Percentiles rank a stretch among this genome's conserved stretches.
Evolutionary conservation across 164 flowering plant genomes (phyloP).

Genomic region (Tetrastigma voinierianum): DNA sequence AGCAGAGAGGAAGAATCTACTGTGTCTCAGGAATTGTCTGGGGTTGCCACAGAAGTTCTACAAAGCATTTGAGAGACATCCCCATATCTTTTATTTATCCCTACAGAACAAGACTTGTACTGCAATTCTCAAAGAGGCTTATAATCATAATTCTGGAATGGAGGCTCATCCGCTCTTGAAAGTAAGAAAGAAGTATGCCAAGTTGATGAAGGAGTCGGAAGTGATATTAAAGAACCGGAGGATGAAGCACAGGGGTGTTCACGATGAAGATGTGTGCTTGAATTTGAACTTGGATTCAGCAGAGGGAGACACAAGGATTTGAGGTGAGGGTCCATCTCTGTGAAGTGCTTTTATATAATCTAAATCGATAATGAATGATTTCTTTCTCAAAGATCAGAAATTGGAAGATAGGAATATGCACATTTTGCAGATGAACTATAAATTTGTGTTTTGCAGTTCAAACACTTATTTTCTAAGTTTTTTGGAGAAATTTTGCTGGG

Average conservation of each 20-base stretch:
- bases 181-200: conserved; percentile 66
- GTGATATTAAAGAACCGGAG: conserved; percentile 43
- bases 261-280: conserved; percentile 6
- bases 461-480: no score
- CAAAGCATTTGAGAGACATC: conserved; percentile 78
- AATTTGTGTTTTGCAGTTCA: no score
- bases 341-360: no score
- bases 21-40: conserved; percentile 59
- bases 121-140: conserved; percentile 80
- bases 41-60: conserved; percentile 83
- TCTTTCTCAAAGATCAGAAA: no score
- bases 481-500: no score
- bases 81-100: conserved; percentile 79
- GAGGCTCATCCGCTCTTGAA: conserved; percentile 61
- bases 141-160: conserved; percentile 35
- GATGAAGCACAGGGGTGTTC: conserved; percentile 18
- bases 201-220: conserved; percentile 52
- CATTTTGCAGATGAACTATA: no score
- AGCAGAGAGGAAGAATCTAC: conserved; percentile 67
- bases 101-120: conserved; percentile 73
- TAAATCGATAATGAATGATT: no score
- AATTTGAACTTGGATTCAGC: conserved; percentile 21
- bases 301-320: conserved; percentile 11
- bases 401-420: no score
- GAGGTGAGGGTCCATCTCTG: no score